phyloP scores from a whole-genome alignment of 78 protist species.

The Reticulomyxa filosa region DNA sequence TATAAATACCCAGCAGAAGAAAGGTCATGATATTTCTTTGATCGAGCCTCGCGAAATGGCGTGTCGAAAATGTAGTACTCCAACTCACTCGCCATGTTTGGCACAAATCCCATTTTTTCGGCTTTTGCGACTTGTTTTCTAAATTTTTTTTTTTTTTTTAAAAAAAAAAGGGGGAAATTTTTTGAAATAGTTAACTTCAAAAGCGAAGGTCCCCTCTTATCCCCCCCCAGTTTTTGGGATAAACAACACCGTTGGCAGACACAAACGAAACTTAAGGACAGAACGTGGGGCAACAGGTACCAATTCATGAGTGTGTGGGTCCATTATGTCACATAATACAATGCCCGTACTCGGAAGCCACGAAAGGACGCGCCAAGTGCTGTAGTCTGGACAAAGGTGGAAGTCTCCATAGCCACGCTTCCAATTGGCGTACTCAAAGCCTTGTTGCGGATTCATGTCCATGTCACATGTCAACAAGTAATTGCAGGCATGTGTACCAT shows the following conservation, averaged over 20 bases:
- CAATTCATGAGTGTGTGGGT: not conserved
- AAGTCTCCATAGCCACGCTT: constrained; percentile 21
- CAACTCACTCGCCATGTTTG: too few relatives aligned
- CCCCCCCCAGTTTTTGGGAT: not conserved
- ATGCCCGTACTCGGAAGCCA: not conserved
- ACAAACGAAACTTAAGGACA: too few relatives aligned
- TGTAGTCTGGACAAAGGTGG: not conserved
- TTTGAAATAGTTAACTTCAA: not conserved
- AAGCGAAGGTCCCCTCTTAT: not conserved
- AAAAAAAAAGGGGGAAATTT: not conserved
- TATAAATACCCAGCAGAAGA: too few relatives aligned
- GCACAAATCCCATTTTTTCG: too few relatives aligned
- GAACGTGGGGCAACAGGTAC: constrained; percentile 5
- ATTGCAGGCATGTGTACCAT: constrained; percentile 8
- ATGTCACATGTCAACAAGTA: constrained; percentile 13
- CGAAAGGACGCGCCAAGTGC: not conserved
- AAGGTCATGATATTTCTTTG: not conserved
- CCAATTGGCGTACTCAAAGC: constrained; percentile 7
- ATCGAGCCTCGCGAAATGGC: too few relatives aligned
- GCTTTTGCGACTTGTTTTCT: not conserved
- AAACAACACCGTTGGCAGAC: not conserved
- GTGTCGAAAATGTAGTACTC: too few relatives aligned
- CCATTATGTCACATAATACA: not conserved
- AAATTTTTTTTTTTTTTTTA: not conserved
- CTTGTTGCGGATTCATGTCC: constrained; percentile 22